These are phyloP conservation scores for Cladosporium oxysporum DNA, from an alignment of 2,329 filamentous ascomycete species.

Conservation along the genomic window DNA sequence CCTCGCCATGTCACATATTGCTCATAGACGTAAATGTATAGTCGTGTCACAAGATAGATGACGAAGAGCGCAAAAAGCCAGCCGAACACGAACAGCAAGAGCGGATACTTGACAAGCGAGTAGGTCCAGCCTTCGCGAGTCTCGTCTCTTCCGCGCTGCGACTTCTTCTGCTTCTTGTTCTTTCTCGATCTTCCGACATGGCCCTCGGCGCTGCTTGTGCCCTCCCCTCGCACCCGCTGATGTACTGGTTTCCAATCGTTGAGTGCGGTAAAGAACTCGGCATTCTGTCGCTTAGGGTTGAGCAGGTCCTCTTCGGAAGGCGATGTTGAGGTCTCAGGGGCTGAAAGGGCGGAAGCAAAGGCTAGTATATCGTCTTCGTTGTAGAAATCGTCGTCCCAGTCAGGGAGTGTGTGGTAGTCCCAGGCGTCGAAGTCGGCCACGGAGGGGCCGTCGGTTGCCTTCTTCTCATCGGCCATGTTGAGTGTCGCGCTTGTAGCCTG, in stretches of 20 bases:
- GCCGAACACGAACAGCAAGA: conserved; percentile 74
- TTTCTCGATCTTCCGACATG: conserved; percentile 35
- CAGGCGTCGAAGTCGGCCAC: conserved; percentile 51
- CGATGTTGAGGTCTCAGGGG: conserved; percentile 68
- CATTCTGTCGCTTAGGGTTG: conserved; percentile 45
- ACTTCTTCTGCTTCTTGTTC: conserved; percentile 42
- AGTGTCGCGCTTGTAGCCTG: background rate
- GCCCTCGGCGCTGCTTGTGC: conserved; percentile 36
- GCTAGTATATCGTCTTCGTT: conserved; percentile 69
- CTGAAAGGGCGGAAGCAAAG: conserved; percentile 80
- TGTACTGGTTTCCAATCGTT: conserved; percentile 95
- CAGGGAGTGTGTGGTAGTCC: conserved; percentile 72
- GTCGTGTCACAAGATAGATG: conserved; percentile 75
- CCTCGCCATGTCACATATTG: conserved; percentile 89
- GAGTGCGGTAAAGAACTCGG: conserved; percentile 76
- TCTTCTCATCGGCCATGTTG: conserved; percentile 45
- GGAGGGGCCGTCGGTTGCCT: conserved; percentile 55
- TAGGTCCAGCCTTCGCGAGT: conserved; percentile 94
- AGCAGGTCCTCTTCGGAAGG: conserved; percentile 61
- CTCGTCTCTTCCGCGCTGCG: conserved; percentile 70
- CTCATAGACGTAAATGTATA: conserved; percentile 93
- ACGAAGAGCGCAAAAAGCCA: conserved; percentile 77
- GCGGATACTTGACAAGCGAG: conserved; percentile 84
- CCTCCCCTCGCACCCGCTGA: conserved; percentile 59
- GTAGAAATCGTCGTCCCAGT: conserved; percentile 77